phyloP scores from a whole-genome alignment of 768 basidiomycete genomes.

The Trametes cingulata region DNA sequence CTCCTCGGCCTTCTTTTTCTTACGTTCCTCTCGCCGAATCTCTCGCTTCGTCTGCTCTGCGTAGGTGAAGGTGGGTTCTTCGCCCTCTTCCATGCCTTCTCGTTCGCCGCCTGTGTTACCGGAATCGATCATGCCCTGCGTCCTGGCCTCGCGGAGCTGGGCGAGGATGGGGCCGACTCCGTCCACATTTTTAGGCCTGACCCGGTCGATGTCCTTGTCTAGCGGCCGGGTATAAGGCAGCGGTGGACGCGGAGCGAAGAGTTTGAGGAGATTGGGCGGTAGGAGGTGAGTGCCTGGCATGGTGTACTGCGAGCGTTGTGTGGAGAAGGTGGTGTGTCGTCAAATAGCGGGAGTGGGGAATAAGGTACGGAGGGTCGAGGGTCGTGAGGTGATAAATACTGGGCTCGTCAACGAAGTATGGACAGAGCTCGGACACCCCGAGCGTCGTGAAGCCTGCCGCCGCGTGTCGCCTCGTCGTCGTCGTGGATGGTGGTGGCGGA shows the following conservation, averaged over 20 bases:
- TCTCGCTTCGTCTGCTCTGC: conserved; percentile 83
- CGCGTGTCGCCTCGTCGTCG: conserved; percentile 2
- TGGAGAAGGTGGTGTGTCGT: neutral
- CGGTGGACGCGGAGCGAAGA: conserved; percentile 92
- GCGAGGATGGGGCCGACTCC: conserved; percentile 80
- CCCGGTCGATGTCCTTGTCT: conserved; percentile 78
- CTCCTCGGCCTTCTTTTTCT: conserved; percentile 72
- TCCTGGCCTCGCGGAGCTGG: conserved; percentile 75
- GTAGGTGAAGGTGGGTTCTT: conserved; percentile 77
- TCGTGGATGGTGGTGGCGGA: conserved; percentile 9
- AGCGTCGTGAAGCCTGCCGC: conserved; percentile 9
- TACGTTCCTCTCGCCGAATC: conserved; percentile 74
- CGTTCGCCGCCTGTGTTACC: conserved; percentile 40
- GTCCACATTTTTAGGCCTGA: conserved; percentile 63
- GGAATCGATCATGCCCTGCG: conserved; percentile 59
- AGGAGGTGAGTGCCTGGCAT: conserved; percentile 83
- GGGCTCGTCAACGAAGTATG: conserved; percentile 9
- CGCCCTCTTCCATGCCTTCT: conserved; percentile 81
- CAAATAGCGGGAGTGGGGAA: conserved; percentile 4
- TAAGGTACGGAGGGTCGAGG: conserved; percentile 1
- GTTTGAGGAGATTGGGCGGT: conserved; percentile 93
- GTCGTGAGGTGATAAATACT: conserved; percentile 18
- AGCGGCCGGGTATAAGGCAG: conserved; percentile 85
- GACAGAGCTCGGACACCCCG: conserved; percentile 13
- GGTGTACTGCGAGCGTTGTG: conserved; percentile 8